Evolutionary conservation across 2,329 filamentous ascomycete species (phyloP).

Genomic region (Pseudocercospora pini-densiflorae): DNA sequence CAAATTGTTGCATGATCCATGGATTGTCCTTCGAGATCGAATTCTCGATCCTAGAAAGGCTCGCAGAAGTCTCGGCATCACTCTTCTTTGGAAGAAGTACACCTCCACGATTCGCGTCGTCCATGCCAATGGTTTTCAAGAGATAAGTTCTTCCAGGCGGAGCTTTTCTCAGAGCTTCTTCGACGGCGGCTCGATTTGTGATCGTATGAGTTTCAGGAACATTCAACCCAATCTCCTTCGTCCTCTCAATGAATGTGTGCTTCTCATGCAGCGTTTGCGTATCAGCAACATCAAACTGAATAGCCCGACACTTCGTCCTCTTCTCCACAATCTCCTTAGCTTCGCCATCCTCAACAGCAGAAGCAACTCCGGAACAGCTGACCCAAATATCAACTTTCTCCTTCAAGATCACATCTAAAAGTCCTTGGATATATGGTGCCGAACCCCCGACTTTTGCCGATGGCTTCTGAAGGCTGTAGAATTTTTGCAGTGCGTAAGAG

Average conservation of each 20-base stretch:
- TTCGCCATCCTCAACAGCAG: conserved; percentile 68
- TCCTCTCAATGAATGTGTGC: conserved; percentile 65
- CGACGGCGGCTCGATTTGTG: conserved; percentile 40
- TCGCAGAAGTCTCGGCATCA: conserved; percentile 56
- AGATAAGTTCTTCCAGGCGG: conserved; percentile 58
- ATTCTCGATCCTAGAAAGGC: conserved; percentile 57
- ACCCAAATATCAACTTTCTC: conserved; percentile 75
- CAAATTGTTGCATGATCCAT: conserved; percentile 73
- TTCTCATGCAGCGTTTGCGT: conserved; percentile 68
- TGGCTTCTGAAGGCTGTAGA: conserved; percentile 54
- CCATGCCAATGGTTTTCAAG: conserved; percentile 68
- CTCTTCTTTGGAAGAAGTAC: conserved; percentile 62
- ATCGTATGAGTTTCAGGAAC: conserved; percentile 56
- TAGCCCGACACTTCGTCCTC: conserved; percentile 61
- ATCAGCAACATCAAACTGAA: conserved; percentile 65
- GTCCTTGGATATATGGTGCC: conserved; percentile 58
- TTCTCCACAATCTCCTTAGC: conserved; percentile 66
- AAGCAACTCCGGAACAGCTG: conserved; percentile 70
- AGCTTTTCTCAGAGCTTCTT: conserved; percentile 13
- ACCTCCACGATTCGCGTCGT: conserved; percentile 62
- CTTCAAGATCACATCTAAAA: conserved; percentile 62
- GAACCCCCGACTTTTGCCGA: conserved; percentile 34
- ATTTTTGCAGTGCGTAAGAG: conserved; percentile 61
- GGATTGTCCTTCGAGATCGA: conserved; percentile 58
- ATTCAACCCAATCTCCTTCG: conserved; percentile 57